phyloP scores from a whole-genome alignment of 805 yeast genomes.

The Suhomyces vadensis region DNA sequence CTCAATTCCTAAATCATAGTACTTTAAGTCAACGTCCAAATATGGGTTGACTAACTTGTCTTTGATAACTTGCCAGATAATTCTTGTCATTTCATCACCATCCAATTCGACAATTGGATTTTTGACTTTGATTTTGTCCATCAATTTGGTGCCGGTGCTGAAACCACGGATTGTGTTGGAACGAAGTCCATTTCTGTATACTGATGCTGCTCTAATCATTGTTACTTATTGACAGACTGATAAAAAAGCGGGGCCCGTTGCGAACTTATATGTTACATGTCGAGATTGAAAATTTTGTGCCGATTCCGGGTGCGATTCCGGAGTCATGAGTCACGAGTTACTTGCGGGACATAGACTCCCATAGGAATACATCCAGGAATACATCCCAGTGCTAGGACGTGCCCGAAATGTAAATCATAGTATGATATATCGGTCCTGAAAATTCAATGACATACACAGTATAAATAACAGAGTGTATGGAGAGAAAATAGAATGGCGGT shows the following conservation, averaged over 20 bases:
- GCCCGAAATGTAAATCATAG: too few relatives aligned
- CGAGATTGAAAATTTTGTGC: neutral
- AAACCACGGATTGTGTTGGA: conserved; percentile 5
- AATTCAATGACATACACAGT: too few relatives aligned
- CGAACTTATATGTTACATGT: neutral
- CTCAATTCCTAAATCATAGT: conserved; percentile 70
- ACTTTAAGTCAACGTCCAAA: conserved; percentile 70
- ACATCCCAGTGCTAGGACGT: too few relatives aligned
- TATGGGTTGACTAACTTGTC: conserved; percentile 66
- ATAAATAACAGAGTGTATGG: too few relatives aligned
- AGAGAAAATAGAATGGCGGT: too few relatives aligned
- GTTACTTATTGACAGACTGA: neutral
- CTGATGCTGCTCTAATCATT: conserved; percentile 6
- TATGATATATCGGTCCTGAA: too few relatives aligned
- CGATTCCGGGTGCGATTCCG: conserved; percentile 5
- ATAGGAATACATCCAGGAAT: neutral
- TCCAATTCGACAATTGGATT: conserved; percentile 77
- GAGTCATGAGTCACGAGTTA: conserved; percentile 1
- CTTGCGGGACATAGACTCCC: neutral
- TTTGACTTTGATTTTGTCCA: conserved; percentile 61
- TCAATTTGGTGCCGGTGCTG: conserved; percentile 3
- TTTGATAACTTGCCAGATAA: conserved; percentile 77
- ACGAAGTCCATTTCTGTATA: neutral
- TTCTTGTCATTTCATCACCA: conserved; percentile 87
- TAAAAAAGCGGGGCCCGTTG: neutral